These are phyloP conservation scores for Myriosclerotinia curreyana DNA, from an alignment of 2,329 filamentous ascomycete genomes.

Conservation along the genomic window DNA sequence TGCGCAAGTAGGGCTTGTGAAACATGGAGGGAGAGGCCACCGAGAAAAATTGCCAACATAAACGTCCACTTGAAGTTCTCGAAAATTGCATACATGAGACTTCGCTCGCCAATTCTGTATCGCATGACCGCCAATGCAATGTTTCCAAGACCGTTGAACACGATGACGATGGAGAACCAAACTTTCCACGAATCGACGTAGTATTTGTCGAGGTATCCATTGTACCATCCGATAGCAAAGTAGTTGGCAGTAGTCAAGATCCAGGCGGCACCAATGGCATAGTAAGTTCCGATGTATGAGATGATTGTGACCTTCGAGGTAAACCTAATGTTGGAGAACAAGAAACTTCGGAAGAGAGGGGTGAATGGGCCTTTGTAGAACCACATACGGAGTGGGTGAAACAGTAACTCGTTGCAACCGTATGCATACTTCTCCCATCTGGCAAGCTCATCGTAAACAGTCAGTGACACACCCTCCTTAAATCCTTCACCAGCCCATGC, in stretches of 20 bases:
- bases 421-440: conserved; percentile 88
- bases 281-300: conserved; percentile 78
- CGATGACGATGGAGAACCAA: conserved; percentile 76
- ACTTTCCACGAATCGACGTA: conserved; percentile 77
- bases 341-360: conserved; percentile 70
- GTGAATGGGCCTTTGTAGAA: conserved; percentile 72
- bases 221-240: conserved; percentile 73
- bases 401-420: conserved; percentile 78
- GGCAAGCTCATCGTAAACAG: conserved; percentile 79
- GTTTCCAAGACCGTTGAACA: conserved; percentile 75
- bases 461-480: conserved; percentile 79
- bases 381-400: conserved; percentile 75
- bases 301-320: conserved; percentile 74
- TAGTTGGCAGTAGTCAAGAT: conserved; percentile 71
- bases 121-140: conserved; percentile 68
- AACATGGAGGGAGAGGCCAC: conserved; percentile 76
- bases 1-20: conserved; percentile 76
- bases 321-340: conserved; percentile 69
- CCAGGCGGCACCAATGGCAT: conserved; percentile 74
- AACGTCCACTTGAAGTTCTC: conserved; percentile 73
- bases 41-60: conserved; percentile 75
- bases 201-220: conserved; percentile 75
- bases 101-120: conserved; percentile 65
- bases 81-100: conserved; percentile 53
- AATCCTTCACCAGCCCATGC: conserved; percentile 74